Conservation (phyloP, 345 rosid species). For the Toxicodendron radicans region DNA sequence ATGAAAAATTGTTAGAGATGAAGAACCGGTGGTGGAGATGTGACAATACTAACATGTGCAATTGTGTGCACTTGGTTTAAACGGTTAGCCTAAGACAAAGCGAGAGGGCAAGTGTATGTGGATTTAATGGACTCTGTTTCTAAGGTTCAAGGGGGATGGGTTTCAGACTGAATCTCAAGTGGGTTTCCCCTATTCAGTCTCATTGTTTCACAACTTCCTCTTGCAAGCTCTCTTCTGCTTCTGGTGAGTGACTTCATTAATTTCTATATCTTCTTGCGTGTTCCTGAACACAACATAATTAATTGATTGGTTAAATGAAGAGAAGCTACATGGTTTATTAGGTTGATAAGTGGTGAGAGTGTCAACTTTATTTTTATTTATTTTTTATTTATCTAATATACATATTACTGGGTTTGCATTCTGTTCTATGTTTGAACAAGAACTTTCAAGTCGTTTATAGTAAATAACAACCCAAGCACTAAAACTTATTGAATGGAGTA, state of each 20-base stretch:
- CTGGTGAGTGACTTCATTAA: conserved; percentile 36
- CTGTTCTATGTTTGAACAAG: neutral
- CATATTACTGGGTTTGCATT: neutral
- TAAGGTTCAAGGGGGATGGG: conserved; percentile 30
- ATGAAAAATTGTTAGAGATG: conserved; percentile 30
- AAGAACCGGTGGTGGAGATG: conserved; percentile 61
- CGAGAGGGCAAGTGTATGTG: neutral
- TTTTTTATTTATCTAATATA: neutral
- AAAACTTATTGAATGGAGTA: neutral
- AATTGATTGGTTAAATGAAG: too few relatives aligned
- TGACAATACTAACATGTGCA: conserved; percentile 6
- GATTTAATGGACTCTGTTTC: conserved; percentile 34
- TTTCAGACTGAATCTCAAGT: conserved; percentile 45
- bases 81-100: neutral
- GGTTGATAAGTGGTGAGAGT: neutral
- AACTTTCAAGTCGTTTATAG: neutral
- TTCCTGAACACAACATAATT: too few relatives aligned
- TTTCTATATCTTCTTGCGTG: too few relatives aligned
- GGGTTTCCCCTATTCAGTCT: conserved; percentile 39
- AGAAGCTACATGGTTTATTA: too few relatives aligned
- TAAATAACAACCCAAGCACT: neutral
- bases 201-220: conserved; percentile 31
- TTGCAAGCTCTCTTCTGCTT: conserved; percentile 33
- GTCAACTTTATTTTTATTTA: neutral
- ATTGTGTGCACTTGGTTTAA: neutral